A percentile compares a stretch with the other conserved stretches of the same genome.
These are phyloP conservation scores for Ophioceras dolichostomum DNA, from an alignment of 2,329 filamentous ascomycete species.

Conservation along the genomic window DNA sequence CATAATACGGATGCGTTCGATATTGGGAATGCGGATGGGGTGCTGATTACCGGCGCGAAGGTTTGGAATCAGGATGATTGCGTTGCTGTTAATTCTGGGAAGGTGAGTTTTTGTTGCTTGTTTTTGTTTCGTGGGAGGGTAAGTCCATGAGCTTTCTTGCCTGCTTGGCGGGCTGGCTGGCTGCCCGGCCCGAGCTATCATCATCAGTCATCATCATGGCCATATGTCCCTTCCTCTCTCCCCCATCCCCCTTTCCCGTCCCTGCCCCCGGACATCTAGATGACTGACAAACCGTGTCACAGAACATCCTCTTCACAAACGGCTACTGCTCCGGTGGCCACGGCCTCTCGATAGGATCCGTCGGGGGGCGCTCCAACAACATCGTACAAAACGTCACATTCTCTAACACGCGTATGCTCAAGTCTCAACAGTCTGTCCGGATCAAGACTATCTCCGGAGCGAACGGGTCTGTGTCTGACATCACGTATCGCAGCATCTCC, in stretches of 20 bases:
- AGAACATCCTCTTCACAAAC: conserved; percentile 24
- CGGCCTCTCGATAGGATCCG: conserved; percentile 45
- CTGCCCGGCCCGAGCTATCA: too few relatives aligned
- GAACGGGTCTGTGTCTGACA: conserved; percentile 35
- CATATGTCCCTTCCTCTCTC: neutral
- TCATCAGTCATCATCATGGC: neutral
- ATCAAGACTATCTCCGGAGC: conserved; percentile 42
- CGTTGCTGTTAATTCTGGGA: conserved; percentile 32
- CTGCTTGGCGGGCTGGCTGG: too few relatives aligned
- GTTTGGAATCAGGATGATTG: conserved; percentile 53
- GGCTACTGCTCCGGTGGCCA: conserved; percentile 38
- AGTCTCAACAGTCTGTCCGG: conserved; percentile 40
- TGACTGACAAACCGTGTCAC: neutral
- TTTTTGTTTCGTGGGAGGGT: too few relatives aligned
- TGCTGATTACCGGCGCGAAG: conserved; percentile 37
- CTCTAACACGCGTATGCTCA: conserved; percentile 28
- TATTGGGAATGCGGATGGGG: conserved; percentile 32
- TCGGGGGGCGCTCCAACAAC: conserved; percentile 44
- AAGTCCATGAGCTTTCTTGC: too few relatives aligned
- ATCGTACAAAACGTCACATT: conserved; percentile 39
- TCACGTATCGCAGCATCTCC: conserved; percentile 41
- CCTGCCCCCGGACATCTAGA: neutral
- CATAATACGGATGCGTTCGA: conserved; percentile 51
- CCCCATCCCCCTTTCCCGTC: too few relatives aligned
- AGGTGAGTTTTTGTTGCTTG: too few relatives aligned